phyloP scores from a whole-genome alignment of 176 grass and related monocot genomes.

The bread wheat (Triticum aestivum) region DNA sequence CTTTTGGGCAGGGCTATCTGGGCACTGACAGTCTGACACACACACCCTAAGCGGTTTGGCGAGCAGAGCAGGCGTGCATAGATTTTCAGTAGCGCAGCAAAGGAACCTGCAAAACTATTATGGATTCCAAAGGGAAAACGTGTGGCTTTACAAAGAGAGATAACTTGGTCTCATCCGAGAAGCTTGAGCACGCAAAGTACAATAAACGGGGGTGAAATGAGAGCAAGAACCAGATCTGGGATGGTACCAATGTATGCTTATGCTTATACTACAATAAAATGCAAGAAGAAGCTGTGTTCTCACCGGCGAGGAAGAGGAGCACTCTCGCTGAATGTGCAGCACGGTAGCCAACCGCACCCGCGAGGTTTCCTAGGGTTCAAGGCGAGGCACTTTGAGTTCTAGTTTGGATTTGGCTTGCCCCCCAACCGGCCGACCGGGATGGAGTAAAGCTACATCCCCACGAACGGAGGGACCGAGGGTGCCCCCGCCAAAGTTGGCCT shows the following conservation, averaged over 20 bases:
- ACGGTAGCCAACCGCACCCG: neutral
- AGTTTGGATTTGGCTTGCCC: neutral
- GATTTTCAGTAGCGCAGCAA: neutral
- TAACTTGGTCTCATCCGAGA: neutral
- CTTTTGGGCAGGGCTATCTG: too few species aligned
- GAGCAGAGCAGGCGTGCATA: neutral
- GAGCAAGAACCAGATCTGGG: conserved; percentile 9
- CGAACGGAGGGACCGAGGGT: too few species aligned
- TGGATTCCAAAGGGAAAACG: neutral
- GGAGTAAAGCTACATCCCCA: too few species aligned
- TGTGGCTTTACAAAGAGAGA: neutral
- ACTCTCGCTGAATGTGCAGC: neutral
- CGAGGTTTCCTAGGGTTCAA: neutral
- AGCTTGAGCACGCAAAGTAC: neutral
- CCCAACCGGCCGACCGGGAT: too few species aligned
- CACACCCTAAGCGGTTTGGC: neutral
- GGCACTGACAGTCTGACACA: too few species aligned
- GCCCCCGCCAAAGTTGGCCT: too few species aligned
- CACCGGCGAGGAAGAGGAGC: neutral
- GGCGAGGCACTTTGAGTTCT: neutral
- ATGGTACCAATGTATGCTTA: neutral
- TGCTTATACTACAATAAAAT: neutral
- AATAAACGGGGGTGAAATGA: neutral
- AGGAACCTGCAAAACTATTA: neutral
- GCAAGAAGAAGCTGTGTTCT: neutral